These are phyloP conservation scores for Quercus ilex DNA, from an alignment of 306 rosid genomes.

Conservation along the genomic window DNA sequence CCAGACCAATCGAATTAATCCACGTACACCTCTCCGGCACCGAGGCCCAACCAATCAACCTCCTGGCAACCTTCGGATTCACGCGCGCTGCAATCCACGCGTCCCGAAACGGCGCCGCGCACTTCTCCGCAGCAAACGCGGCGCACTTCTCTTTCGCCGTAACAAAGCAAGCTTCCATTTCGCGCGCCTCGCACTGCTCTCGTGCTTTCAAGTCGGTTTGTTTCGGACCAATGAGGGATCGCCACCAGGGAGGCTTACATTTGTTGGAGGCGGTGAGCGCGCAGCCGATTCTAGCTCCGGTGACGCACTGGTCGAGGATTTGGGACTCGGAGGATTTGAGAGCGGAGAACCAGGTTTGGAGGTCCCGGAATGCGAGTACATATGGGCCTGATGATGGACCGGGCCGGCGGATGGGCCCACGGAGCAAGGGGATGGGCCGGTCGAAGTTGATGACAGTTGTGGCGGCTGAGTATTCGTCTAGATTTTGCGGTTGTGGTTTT, in stretches of 20 bases:
- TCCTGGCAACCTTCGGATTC: slow-evolving; percentile 37
- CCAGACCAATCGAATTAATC: slow-evolving; percentile 26
- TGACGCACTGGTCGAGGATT: slow-evolving; percentile 61
- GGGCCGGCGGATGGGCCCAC: slow-evolving; percentile 54
- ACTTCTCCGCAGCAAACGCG: slow-evolving; percentile 58
- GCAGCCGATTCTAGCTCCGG: slow-evolving; percentile 69
- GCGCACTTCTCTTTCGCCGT: slow-evolving; percentile 48
- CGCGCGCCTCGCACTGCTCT: slow-evolving; percentile 61
- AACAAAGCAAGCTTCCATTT: slow-evolving; percentile 39
- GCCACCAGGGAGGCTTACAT: slow-evolving; percentile 87
- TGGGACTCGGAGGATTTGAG: slow-evolving; percentile 50
- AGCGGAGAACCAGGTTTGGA: slow-evolving; percentile 63
- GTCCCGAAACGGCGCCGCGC: slow-evolving; percentile 56
- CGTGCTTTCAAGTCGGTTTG: slow-evolving; percentile 48
- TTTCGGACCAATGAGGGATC: slow-evolving; percentile 34
- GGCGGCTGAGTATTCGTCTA: slow-evolving; percentile 50
- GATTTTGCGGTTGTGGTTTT: slow-evolving; percentile 4
- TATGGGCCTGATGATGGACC: slow-evolving; percentile 42
- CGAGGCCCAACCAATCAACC: slow-evolving; percentile 41
- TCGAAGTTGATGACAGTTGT: slow-evolving; percentile 52
- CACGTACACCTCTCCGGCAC: slow-evolving; percentile 19
- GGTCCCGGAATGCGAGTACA: slow-evolving; percentile 64
- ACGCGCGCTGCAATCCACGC: slow-evolving; percentile 49
- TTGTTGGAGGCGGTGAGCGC: slow-evolving; percentile 39
- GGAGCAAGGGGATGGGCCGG: slow-evolving; percentile 54